A percentile compares a stretch with the other conserved stretches of the same genome.
These are phyloP conservation scores for Myriangium duriaei DNA, from an alignment of 2,329 filamentous ascomycete species.

Conservation along the genomic window DNA sequence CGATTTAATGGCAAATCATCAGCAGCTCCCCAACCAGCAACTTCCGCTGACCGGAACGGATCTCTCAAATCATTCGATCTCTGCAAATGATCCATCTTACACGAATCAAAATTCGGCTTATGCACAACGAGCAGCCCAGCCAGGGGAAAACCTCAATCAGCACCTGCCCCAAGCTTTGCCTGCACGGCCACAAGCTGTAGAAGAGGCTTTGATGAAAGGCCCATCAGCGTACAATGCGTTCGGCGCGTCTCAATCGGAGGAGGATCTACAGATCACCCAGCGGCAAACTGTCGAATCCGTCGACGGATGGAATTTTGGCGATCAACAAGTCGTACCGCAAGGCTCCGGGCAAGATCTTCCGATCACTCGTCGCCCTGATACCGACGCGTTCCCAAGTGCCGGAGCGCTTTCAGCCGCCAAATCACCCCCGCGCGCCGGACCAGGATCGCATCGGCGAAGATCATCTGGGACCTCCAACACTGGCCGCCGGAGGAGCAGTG, in stretches of 20 bases:
- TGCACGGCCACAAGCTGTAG: constrained; percentile 20
- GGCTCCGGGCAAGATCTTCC: constrained; percentile 37
- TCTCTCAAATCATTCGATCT: constrained; percentile 20
- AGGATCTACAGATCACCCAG: constrained; percentile 25
- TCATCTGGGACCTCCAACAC: constrained; percentile 50
- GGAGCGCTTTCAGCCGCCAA: constrained; percentile 62
- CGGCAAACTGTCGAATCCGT: constrained; percentile 38
- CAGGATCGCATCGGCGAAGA: constrained; percentile 63
- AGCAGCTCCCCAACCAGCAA: constrained; percentile 48
- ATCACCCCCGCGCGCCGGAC: constrained; percentile 56
- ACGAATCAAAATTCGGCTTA: constrained; percentile 32
- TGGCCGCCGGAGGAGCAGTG: constrained; percentile 50
- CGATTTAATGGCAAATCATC: constrained; percentile 21
- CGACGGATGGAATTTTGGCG: constrained; percentile 91
- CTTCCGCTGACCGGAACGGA: constrained; percentile 27
- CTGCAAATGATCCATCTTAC: constrained; percentile 21
- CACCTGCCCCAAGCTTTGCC: constrained; percentile 14
- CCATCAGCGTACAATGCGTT: constrained; percentile 48
- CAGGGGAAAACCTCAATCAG: constrained; percentile 28
- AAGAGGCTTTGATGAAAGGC: constrained; percentile 46
- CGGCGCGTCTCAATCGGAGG: constrained; percentile 36
- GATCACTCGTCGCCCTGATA: constrained; percentile 60
- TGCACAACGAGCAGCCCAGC: constrained; percentile 25
- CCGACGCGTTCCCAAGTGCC: constrained; percentile 73
- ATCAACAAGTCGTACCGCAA: constrained; percentile 51